Evolutionary conservation across 148 eudicot species (phyloP).

Genomic region (Rhododendron ferrugineum): DNA sequence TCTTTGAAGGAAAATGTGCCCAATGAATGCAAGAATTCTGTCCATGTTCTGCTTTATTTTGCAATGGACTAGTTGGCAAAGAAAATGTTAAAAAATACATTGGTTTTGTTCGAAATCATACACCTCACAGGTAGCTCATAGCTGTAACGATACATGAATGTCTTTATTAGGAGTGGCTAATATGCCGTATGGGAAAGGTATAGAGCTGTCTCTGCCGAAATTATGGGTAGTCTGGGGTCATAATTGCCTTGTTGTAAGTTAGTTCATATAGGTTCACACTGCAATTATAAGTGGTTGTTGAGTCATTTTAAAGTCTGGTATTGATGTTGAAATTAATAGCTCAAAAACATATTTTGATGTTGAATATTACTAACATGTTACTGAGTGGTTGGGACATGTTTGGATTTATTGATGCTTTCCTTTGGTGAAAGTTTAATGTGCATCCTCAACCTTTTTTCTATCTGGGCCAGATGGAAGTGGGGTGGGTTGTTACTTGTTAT

Average conservation of each 20-base stretch:
- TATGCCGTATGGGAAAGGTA: neutral
- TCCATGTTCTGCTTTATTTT: neutral
- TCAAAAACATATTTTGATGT: neutral
- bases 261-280: neutral
- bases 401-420: constrained; percentile 11
- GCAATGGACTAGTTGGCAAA: neutral
- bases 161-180: neutral
- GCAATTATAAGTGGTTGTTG: neutral
- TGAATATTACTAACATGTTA: neutral
- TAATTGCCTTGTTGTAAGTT: neutral
- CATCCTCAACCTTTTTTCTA: constrained; percentile 6
- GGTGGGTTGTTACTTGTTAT: constrained; percentile 8
- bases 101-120: neutral
- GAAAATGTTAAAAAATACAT: neutral
- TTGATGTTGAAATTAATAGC: constrained; percentile 8
- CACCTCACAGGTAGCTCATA: neutral
- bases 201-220: constrained; percentile 11
- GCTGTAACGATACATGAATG: neutral
- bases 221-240: neutral
- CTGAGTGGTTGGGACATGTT: constrained; percentile 1
- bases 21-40: neutral
- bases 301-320: neutral
- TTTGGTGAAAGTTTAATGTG: constrained; percentile 9
- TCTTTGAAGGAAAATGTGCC: neutral
- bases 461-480: constrained; percentile 18